Base-by-base conservation (phyloP, 2,329 filamentous ascomycete genomes). In the Pseudopithomyces chartarum region DNA sequence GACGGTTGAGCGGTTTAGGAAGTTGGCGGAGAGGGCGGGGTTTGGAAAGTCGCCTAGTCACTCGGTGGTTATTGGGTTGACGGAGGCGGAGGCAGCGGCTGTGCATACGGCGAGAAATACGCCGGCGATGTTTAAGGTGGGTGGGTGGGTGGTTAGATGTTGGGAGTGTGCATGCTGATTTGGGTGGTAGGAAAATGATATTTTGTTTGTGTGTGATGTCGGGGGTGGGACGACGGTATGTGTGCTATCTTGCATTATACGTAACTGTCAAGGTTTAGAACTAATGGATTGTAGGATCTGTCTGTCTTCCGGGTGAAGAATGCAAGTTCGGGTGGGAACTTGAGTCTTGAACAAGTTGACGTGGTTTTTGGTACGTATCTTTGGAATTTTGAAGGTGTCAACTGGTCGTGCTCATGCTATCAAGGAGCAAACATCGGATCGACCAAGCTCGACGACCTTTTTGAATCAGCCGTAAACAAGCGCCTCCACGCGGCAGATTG, bases 51-150 rank as follows among this genome's bases (percentile, higher is more conserved):
- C 44, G 4, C 55, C 62, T 1, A 67, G 67, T 39, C 78, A 81
- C 63, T 67, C 54, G 11, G 71, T 72, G 6, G 63, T 51, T 6
- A 78, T 81, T 47, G 78, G 77, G 0, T 68, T 82, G 29, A 82
- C 80, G 0, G 80, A 82, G 63, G 80, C 80, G 1, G 80, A 82
- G 60, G 80, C 80, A 4, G 79, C 80, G 5, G 80, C 79, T 23
- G 78, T 82, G 0, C 76, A 80, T 65, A 77, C 77, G 0, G 74
- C 76, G 11, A 58, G 59, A 22, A 64, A 66, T 42, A 57, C 62
- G 20, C 61, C 67, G 13, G 63, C 59, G 8, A 65, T 70, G 15
- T 71, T 69, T 53, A 51, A 73, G 67, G 65, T 66, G 34, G 59
- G 71, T 6, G 19, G 17, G n/a, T 19, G 3, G 20, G 34, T 12